Evolutionary conservation across 371 early-diverging fungal species (phyloP).

Genomic region (Cokeromyces recurvatus): DNA sequence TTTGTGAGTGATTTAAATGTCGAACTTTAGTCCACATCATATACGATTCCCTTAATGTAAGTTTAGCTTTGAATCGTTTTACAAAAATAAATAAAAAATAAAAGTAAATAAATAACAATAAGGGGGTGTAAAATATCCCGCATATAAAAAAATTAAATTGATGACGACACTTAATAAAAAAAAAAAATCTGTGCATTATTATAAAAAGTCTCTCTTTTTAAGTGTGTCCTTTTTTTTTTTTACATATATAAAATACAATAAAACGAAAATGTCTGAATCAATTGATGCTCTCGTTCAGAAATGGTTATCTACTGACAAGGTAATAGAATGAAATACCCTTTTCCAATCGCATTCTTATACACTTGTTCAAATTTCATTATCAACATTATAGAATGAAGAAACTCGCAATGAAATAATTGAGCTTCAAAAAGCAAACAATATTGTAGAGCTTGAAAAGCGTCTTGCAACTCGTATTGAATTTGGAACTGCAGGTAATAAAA

Average conservation of each 20-base stretch:
- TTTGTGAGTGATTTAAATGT: conserved; percentile 43
- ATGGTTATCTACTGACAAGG: conserved; percentile 76
- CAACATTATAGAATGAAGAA: conserved; percentile 53
- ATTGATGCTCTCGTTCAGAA: conserved; percentile 39
- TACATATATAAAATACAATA: too few relatives aligned
- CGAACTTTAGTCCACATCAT: conserved; percentile 27
- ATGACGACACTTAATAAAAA: too few relatives aligned
- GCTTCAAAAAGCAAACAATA: conserved; percentile 49
- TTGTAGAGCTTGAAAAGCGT: conserved; percentile 56
- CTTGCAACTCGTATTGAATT: conserved; percentile 79
- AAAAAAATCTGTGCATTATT: too few relatives aligned
- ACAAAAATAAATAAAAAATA: too few relatives aligned
- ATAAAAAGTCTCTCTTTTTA: too few relatives aligned
- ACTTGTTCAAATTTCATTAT: neutral
- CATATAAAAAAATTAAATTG: too few relatives aligned
- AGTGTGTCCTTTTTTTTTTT: too few relatives aligned
- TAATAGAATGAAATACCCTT: conserved; percentile 15
- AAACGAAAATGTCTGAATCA: conserved; percentile 2
- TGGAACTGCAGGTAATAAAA: conserved; percentile 76
- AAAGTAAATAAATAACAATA: too few relatives aligned
- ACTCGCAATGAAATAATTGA: conserved; percentile 60
- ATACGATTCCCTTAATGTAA: too few relatives aligned
- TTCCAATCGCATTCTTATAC: neutral
- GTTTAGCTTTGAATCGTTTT: too few relatives aligned
- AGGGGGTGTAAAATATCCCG: too few relatives aligned